These are phyloP conservation scores for Collybia sordida DNA, from an alignment of 768 basidiomycete genomes.

Conservation along the genomic window DNA sequence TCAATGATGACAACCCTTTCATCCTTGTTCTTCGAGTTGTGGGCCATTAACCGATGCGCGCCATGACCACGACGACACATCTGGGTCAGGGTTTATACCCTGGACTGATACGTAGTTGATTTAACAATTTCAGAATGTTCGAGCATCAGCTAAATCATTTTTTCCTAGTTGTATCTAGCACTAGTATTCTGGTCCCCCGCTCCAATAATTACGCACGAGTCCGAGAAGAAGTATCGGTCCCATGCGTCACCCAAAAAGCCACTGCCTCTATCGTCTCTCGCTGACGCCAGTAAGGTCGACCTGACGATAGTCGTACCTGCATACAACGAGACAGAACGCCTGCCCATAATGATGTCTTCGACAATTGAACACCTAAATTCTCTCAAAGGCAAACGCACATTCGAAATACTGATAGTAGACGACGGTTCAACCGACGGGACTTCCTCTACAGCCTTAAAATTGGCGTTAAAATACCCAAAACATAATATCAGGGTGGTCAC, in stretches of 20 bases:
- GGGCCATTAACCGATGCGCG: conserved; percentile 55
- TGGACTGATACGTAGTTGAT: conserved; percentile 32
- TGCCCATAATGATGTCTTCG: conserved; percentile 81
- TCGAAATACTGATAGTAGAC: conserved; percentile 87
- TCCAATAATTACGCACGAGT: conserved; percentile 57
- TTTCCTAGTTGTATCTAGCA: conserved; percentile 60
- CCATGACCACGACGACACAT: conserved; percentile 62
- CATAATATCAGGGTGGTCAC: conserved; percentile 76
- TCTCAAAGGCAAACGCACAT: conserved; percentile 45
- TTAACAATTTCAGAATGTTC: background rate
- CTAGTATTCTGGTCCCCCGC: conserved; percentile 77
- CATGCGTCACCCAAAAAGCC: conserved; percentile 51
- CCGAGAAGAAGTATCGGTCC: conserved; percentile 71
- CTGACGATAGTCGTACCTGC: conserved; percentile 87
- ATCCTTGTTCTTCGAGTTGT: conserved; percentile 93
- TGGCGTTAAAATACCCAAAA: conserved; percentile 55
- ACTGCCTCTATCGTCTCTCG: conserved; percentile 53
- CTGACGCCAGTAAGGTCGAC: conserved; percentile 60
- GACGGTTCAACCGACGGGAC: conserved; percentile 87
- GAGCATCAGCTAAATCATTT: conserved; percentile 15
- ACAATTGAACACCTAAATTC: conserved; percentile 66
- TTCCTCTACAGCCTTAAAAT: conserved; percentile 55
- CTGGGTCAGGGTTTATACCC: conserved; percentile 47
- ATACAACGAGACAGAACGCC: conserved; percentile 83
- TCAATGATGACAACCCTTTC: conserved; percentile 63